Conservation (phyloP, 2,329 filamentous ascomycete genomes). For the Colletotrichum zoysiae region DNA sequence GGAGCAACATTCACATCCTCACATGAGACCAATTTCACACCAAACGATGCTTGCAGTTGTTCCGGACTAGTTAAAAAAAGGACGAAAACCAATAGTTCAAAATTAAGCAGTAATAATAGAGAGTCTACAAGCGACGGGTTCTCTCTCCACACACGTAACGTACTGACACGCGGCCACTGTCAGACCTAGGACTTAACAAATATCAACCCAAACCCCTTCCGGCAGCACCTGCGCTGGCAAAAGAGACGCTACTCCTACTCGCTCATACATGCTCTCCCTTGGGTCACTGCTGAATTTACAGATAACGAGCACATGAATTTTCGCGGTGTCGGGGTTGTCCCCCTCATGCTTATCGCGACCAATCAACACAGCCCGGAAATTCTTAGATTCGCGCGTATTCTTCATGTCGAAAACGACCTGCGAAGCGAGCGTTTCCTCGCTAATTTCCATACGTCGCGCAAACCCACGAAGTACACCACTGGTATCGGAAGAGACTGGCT, state of each 20-base stretch:
- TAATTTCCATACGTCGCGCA: conserved; percentile 6
- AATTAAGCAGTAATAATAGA: not conserved
- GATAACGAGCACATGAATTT: conserved; percentile 15
- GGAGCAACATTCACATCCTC: not conserved
- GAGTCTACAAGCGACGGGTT: not conserved
- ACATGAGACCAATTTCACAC: no score
- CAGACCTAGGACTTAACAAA: not conserved
- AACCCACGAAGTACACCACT: conserved; percentile 3
- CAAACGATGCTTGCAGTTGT: not conserved
- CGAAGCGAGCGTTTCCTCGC: not conserved
- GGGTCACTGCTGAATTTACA: not conserved
- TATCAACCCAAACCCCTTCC: conserved; percentile 11
- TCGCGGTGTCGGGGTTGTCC: not conserved
- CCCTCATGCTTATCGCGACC: conserved; percentile 10
- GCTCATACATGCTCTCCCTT: not conserved
- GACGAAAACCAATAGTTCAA: not conserved
- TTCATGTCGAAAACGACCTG: conserved; percentile 8
- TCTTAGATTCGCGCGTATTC: not conserved
- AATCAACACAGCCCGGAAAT: conserved; percentile 1
- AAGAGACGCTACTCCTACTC: conserved; percentile 21
- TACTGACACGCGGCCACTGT: not conserved
- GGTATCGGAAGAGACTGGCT: not conserved
- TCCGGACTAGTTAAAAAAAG: not conserved
- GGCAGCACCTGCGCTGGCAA: not conserved
- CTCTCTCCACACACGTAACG: not conserved